Base-by-base conservation (phyloP, 192 early-diverging fungal genomes). In the Backusella tarrabulga region DNA sequence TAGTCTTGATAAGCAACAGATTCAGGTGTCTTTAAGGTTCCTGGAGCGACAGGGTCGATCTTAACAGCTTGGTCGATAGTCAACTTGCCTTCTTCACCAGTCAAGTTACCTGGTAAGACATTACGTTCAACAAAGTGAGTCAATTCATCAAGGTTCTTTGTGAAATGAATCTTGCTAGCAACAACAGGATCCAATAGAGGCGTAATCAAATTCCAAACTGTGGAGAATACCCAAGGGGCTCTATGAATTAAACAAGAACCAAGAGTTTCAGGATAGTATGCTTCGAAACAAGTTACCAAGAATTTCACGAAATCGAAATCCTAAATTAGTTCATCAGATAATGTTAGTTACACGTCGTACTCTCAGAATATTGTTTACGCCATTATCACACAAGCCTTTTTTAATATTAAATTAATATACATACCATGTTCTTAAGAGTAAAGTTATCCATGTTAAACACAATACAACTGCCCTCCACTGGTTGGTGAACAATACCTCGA, bases 171-270 rank as follows among this genome's bases (percentile, higher is more conserved):
- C 81, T 98, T 98, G 66, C 86, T 83, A 35, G 92, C 95, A 7
- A 98, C 96, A n/a, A 97, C 93, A 36, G 96, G 95, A 77, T 98
- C 96, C 26, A 98, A 86, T 76, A 95, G 81, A 40, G 94, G 93
- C 26, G 88, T 85, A 73, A 97, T 92, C 40, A 97, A 78, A 54
- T 88, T 92, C 96, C 96, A 98, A 63, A 95, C 82, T 50, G 78
- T 90, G 73, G 89, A 85, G 80, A 97, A 97, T 41, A 97, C 86
- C 92, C 95, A 97, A 34, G 96, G 95, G 1, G 96, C 95, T 71
- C 91, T 90, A 80, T 97, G 93, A 46, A 98, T 90, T 8, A 97
- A 85, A 44, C 91, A 90, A 7, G 88, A 80, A 41, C 95, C 97
- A 6, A 98, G 88, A 17, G 89, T 92, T 79, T 98, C 97, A 2